These are phyloP conservation scores for Microthlaspi erraticum DNA, from an alignment of 345 rosid species.

Conservation along the genomic window DNA sequence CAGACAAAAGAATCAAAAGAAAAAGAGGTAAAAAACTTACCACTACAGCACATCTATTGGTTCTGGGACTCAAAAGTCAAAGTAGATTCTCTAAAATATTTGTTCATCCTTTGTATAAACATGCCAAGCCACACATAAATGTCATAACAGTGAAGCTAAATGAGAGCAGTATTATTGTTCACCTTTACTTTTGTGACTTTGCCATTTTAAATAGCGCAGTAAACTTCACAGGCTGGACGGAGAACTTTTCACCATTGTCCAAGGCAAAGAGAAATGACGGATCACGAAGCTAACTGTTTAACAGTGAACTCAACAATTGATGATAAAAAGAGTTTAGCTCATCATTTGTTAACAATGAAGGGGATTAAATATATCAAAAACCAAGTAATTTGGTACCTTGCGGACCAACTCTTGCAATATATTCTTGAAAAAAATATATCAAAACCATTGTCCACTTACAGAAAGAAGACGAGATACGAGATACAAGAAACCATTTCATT, in stretches of 20 bases:
- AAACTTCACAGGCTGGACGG: conserved; percentile 90
- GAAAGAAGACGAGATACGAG: conserved; percentile 26
- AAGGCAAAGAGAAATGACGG: conserved; percentile 93
- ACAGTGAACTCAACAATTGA: conserved; percentile 32
- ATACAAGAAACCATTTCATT: conserved; percentile 5
- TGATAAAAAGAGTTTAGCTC: conserved; percentile 35
- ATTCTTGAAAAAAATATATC: conserved; percentile 89
- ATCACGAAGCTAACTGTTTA: conserved; percentile 83
- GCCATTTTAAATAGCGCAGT: conserved; percentile 78
- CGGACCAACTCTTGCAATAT: conserved; percentile 97
- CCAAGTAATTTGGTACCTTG: conserved; percentile 61
- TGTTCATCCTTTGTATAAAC: conserved; percentile 74
- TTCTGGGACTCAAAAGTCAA: conserved; percentile 96
- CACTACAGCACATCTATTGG: conserved; percentile 89
- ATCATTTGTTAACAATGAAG: conserved; percentile 16
- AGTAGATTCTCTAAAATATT: conserved; percentile 82
- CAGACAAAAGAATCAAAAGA: conserved; percentile 16
- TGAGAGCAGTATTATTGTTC: conserved; percentile 24
- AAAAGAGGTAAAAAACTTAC: conserved; percentile 46
- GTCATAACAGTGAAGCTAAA: conserved; percentile 14
- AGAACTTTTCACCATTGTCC: conserved; percentile 91
- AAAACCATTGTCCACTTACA: conserved; percentile 95
- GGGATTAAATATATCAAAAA: conserved; percentile 11
- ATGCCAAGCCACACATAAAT: conserved; percentile 17
- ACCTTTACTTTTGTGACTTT: conserved; percentile 81